phyloP scores from a whole-genome alignment of 768 basidiomycete species.

The Filobasidium floriforme region DNA sequence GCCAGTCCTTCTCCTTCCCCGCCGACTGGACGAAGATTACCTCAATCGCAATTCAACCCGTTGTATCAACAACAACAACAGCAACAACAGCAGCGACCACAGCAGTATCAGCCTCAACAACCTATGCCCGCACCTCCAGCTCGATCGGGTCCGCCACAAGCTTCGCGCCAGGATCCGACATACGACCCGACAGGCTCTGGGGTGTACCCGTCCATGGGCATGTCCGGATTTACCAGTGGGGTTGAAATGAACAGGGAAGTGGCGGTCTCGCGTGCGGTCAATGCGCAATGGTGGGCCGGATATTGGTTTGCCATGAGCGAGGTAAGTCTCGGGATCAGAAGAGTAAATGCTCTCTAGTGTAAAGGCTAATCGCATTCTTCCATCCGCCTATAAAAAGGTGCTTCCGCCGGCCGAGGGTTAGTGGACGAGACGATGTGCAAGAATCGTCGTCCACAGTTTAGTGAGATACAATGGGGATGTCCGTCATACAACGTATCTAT shows the following conservation, averaged over 20 bases:
- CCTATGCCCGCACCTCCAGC: not conserved
- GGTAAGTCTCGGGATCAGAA: constrained; percentile 1
- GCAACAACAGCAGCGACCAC: constrained; percentile 1
- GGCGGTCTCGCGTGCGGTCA: constrained; percentile 36
- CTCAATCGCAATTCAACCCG: constrained; percentile 1
- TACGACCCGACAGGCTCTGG: constrained; percentile 13
- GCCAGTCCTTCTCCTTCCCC: not conserved
- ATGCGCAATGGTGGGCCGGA: constrained; percentile 42
- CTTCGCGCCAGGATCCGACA: not conserved
- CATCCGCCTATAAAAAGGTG: not conserved
- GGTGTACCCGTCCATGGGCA: constrained; percentile 14
- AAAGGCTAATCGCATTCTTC: no score
- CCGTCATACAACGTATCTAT: no score
- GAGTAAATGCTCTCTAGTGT: no score
- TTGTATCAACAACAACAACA: not conserved
- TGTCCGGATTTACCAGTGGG: not conserved
- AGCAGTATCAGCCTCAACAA: not conserved
- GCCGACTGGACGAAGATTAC: not conserved
- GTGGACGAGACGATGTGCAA: not conserved
- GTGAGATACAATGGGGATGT: not conserved
- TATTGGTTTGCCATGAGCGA: constrained; percentile 42
- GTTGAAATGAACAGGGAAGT: constrained; percentile 24
- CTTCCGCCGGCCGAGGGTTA: not conserved
- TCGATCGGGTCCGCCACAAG: not conserved
- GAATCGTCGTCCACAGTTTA: not conserved